A percentile compares a stretch with the other conserved stretches of the same genome.
phyloP scores from a whole-genome alignment of 2,329 filamentous ascomycete genomes.

The Pseudohalonectria lignicola region DNA sequence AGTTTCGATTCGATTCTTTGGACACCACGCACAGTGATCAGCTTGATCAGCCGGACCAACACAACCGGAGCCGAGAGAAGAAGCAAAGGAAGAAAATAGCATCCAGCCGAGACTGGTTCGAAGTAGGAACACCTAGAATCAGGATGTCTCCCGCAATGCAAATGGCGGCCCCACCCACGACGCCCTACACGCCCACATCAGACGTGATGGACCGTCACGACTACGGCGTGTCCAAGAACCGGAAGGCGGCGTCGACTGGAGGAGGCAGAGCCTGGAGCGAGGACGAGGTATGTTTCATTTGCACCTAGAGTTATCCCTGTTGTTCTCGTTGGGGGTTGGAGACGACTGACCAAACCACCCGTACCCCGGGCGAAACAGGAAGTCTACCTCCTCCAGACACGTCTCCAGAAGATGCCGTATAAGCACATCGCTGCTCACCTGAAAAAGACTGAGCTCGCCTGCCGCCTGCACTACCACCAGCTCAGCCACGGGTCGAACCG shows the following conservation, averaged over 20 bases:
- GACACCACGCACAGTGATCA: slow-evolving; percentile 3
- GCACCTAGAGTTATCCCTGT: slow-evolving; percentile 3
- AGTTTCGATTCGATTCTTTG: slow-evolving; percentile 1
- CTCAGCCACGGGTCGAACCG: slow-evolving; percentile 73
- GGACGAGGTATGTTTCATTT: slow-evolving; percentile 54
- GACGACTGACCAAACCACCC: slow-evolving; percentile 1
- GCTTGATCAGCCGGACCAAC: background rate
- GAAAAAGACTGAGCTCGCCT: slow-evolving; percentile 81
- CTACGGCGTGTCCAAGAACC: slow-evolving; percentile 51
- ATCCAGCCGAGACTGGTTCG: background rate
- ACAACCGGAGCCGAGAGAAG: background rate
- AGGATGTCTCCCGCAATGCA: slow-evolving; percentile 40
- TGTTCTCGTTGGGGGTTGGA: background rate
- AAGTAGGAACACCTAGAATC: slow-evolving; percentile 6
- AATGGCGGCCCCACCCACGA: slow-evolving; percentile 26
- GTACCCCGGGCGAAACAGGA: slow-evolving; percentile 58
- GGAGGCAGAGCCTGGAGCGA: slow-evolving; percentile 77
- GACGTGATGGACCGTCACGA: slow-evolving; percentile 47
- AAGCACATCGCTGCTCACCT: slow-evolving; percentile 79
- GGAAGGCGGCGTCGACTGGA: slow-evolving; percentile 59
- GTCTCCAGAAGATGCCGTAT: slow-evolving; percentile 81
- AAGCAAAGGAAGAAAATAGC: background rate
- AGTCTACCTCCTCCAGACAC: slow-evolving; percentile 72
- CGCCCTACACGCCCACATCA: slow-evolving; percentile 36
- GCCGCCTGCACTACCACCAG: slow-evolving; percentile 79